A percentile compares a stretch with the other conserved stretches of the same genome.
Conservation (phyloP, 768 basidiomycete genomes). For the Pleurotus citrinopileatus region DNA sequence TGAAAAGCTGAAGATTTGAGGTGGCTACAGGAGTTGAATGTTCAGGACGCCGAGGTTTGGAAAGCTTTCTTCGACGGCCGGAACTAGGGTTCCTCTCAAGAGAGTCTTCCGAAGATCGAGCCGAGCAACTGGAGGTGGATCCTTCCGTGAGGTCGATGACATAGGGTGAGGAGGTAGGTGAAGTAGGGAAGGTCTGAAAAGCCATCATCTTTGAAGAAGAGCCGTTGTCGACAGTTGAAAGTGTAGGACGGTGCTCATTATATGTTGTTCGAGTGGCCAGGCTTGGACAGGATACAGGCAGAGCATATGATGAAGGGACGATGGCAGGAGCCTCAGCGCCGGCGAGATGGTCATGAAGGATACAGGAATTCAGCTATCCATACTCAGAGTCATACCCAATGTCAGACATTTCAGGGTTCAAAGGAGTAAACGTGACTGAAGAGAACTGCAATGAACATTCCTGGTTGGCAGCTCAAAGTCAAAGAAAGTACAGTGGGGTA, state of each 20-base stretch:
- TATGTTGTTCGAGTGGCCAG: background rate
- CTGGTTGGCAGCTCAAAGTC: conserved; percentile 29
- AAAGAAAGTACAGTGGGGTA: conserved; percentile 38
- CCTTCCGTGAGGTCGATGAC: conserved; percentile 5
- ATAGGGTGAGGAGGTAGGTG: background rate
- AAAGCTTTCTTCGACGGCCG: background rate
- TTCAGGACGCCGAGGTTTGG: background rate
- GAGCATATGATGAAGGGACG: background rate
- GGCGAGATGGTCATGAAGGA: background rate
- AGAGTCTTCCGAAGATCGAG: background rate
- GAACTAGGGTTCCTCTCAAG: background rate
- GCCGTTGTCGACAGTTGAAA: background rate
- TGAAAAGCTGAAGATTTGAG: conserved; percentile 4
- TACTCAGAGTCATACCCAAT: background rate
- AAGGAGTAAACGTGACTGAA: background rate
- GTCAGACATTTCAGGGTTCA: conserved; percentile 3
- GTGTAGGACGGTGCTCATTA: background rate
- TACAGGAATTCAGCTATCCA: background rate
- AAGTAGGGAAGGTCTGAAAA: background rate
- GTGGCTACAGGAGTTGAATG: background rate
- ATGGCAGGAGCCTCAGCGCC: background rate
- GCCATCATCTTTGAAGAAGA: conserved; percentile 1
- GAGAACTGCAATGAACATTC: background rate
- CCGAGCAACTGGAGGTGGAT: background rate
- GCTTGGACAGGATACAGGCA: background rate